Evolutionary conservation across 139 green algal genomes (phyloP).

Genomic region (Micractinium sp.): DNA sequence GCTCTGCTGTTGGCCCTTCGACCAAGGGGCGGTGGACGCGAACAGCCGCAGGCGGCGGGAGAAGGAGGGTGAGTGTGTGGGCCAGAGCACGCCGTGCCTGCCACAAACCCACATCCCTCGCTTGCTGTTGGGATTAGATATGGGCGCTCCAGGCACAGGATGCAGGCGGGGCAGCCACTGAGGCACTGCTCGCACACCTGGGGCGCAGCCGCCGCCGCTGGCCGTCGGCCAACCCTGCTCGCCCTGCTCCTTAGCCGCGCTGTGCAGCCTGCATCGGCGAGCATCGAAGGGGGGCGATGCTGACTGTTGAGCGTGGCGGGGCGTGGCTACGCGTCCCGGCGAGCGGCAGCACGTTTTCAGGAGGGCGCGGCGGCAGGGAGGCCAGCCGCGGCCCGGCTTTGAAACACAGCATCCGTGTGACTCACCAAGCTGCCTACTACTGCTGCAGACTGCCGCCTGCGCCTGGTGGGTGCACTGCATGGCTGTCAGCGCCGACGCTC

Average conservation of each 20-base stretch:
- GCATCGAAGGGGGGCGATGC: too few relatives aligned
- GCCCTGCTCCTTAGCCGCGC: not conserved
- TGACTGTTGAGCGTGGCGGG: too few relatives aligned
- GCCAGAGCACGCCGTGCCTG: too few relatives aligned
- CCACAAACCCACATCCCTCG: too few relatives aligned
- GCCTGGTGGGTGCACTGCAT: constrained; percentile 12
- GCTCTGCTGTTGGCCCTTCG: not conserved
- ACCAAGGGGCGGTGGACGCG: not conserved
- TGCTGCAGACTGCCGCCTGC: not conserved
- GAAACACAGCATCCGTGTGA: not conserved
- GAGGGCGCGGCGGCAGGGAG: too few relatives aligned
- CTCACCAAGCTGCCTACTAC: not conserved
- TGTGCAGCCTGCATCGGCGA: not conserved
- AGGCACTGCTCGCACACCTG: not conserved
- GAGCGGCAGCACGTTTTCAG: constrained; percentile 9
- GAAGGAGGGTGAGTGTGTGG: too few relatives aligned
- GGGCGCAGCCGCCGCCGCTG: not conserved
- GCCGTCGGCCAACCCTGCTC: constrained; percentile 1
- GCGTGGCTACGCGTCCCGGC: not conserved
- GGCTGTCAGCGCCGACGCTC: not conserved
- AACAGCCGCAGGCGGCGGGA: too few relatives aligned
- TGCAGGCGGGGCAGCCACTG: not conserved
- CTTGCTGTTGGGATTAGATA: too few relatives aligned
- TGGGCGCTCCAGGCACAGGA: too few relatives aligned
- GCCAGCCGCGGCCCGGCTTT: not conserved